Evolutionary conservation across 148 eudicot genomes (phyloP), one percentile per base, ranked within the genome.

Genomic region (Dysphania ambrosioides): DNA sequence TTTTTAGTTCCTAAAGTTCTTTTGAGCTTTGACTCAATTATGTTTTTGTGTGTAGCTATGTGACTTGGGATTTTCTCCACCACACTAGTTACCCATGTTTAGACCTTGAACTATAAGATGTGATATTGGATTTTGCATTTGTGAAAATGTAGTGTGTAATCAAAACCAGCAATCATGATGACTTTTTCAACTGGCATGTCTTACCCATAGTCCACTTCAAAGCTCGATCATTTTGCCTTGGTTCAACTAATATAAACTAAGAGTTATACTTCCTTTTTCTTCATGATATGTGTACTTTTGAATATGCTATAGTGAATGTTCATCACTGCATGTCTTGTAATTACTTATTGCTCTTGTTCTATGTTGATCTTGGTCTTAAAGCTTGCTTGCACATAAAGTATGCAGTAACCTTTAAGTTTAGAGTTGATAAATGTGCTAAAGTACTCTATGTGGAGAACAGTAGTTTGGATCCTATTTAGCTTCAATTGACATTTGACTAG

Each of bases 401-500:
- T 55, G 36, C 34, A 34, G 34, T 71, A 64, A 63, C 18, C 61
- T 13, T 42, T 59, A 63, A 63, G 55, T 7, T 63, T 55, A 78
- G 32, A 30, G 76, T 9, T 61, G 15, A 42, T 60, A 62, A 2
- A 36, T 35, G 29, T 10, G 16, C 11, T 9, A 31, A 30, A 9
- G 3, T 19, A 6, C 31, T 34, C 32, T 67, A 6, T 2, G 30
- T 34, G 34, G 42, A 70, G 47, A 53, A 18, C 42, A 19, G 38
- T 75, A 10, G 58, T 68, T 41, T 57, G 38, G 23, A 16, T 75
- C 63, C 51, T 7, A 8, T 49, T 61, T 19, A 27, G 38, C 10
- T 18, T 66, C 55, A 5, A 51, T 47, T 51, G 77, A 21, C 73
- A 74, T 63, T 81, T 79, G 82, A 79, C 80, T 40, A 66, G 53